Evolutionary conservation across 805 yeast species (phyloP), one percentile per base, ranked within the genome.

Genomic region (Candida vartiovaarae): DNA sequence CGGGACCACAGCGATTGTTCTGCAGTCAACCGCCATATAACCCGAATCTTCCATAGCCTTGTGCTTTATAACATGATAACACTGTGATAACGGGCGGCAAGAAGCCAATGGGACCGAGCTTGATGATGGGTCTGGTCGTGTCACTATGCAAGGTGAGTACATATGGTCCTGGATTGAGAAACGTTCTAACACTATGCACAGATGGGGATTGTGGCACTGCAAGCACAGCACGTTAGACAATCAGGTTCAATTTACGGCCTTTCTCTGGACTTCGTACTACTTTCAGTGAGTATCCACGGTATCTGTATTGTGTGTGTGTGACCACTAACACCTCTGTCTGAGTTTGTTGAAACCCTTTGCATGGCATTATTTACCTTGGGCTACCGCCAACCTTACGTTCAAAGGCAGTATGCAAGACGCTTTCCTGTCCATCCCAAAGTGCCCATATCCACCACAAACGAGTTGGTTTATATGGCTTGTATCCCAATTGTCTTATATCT

Each of bases 161-260:
- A n/a, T 27, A 29, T 24, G 29, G 9, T 25, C 10, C 28, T 6
- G 8, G 34, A 11, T 7, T 20, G 4, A 32, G 41, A 30, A 32
- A 27, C n/a, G 9, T 31, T 15, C 24, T 15, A 36, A 36, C 38
- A 30, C 10, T n/a, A 34, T 3, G 10, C 11, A 34, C 30, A 35
- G 43, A 29, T 37, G 9, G 26, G 40, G 3, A 37, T 43, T 2
- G 32, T 36, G 10, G 26, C 35, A 7, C 11, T 34, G 2, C 52
- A 49, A 27, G 36, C 44, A 5, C 49, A 52, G 26, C 59, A 59
- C 38, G 56, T 60, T 38, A 55, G 51, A 36, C 41, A 49, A 11
- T 62, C 60, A 41, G 54, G 51, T 30, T 64, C 72, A 1, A 50
- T 69, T 0, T 60, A 64, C 44, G 72, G 73, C 0, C 48, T 67